Percentiles rank a stretch among this genome's conserved stretches.
Evolutionary conservation across 257 asterid species (phyloP).

Genomic region (Capsicum pubescens): DNA sequence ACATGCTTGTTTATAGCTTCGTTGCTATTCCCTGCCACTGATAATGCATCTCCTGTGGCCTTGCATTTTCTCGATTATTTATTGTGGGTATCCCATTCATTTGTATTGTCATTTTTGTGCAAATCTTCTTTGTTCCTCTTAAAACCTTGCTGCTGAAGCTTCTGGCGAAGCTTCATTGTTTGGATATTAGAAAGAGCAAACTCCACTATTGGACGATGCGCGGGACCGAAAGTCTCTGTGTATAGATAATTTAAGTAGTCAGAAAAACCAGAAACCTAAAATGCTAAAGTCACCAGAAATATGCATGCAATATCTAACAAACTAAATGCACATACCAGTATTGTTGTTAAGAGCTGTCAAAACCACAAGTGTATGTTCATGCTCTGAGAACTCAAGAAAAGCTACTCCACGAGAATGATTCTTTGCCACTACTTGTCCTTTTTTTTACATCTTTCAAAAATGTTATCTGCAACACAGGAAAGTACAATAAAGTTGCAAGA

Average conservation of each 20-base stretch:
- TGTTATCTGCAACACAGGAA: conserved; percentile 59
- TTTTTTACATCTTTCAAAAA: conserved; percentile 68
- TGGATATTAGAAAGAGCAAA: conserved; percentile 91
- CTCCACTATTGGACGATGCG: conserved; percentile 97
- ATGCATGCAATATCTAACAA: neutral
- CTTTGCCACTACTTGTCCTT: conserved; percentile 59
- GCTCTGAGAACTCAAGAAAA: conserved; percentile 91
- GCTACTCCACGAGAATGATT: conserved; percentile 89
- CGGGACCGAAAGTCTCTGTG: conserved; percentile 79
- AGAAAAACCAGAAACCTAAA: neutral
- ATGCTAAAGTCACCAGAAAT: neutral
- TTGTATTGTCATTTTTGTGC: conserved; percentile 37
- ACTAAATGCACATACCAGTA: conserved; percentile 60
- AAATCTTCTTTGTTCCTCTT: conserved; percentile 35
- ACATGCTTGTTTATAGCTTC: conserved; percentile 38
- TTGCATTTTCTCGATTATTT: conserved; percentile 57
- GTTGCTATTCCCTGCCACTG: conserved; percentile 37
- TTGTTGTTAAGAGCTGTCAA: conserved; percentile 91
- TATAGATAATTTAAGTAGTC: neutral
- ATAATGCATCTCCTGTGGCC: conserved; percentile 42
- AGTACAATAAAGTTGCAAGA: neutral
- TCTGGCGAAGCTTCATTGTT: conserved; percentile 77
- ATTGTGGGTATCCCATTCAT: conserved; percentile 34
- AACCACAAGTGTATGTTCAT: conserved; percentile 97
- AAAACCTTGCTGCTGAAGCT: conserved; percentile 53